These are phyloP conservation scores for Ambispora gerdemannii DNA, from an alignment of 192 early-diverging fungal species.

Conservation along the genomic window DNA sequence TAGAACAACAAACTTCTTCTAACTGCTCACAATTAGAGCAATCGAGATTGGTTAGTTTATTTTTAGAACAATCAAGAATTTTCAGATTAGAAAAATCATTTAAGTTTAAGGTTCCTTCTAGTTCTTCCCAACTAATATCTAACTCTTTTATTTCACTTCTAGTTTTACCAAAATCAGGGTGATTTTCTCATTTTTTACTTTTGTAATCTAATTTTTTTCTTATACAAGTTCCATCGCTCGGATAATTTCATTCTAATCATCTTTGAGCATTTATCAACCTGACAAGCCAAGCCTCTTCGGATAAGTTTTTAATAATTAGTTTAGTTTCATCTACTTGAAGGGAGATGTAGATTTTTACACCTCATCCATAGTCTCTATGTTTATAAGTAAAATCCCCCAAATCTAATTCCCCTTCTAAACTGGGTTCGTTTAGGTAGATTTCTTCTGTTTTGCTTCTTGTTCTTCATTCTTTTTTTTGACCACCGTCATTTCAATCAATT, in stretches of 20 bases:
- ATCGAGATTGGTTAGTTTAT: conserved; percentile 9
- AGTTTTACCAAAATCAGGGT: neutral
- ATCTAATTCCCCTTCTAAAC: conserved; percentile 5
- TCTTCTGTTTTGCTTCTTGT: conserved; percentile 2
- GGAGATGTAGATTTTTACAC: conserved; percentile 2
- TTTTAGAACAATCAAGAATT: neutral
- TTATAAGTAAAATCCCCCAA: too few species aligned
- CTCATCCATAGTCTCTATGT: neutral
- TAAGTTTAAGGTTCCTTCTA: neutral
- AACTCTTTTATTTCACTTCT: neutral
- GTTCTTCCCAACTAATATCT: neutral
- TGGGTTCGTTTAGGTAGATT: neutral
- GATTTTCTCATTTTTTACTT: neutral
- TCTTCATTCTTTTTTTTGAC: too few species aligned
- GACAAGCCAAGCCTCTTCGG: too few species aligned
- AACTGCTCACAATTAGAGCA: neutral
- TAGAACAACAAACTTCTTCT: conserved; percentile 8
- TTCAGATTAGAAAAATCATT: conserved; percentile 2
- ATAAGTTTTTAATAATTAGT: neutral
- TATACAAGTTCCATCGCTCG: neutral
- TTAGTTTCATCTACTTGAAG: neutral
- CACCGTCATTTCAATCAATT: too few species aligned
- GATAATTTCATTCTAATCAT: conserved; percentile 2
- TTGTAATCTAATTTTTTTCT: neutral
- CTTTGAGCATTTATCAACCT: neutral